These are phyloP conservation scores for Macroventuria anomochaeta DNA, from an alignment of 2,329 filamentous ascomycete species.

Conservation along the genomic window DNA sequence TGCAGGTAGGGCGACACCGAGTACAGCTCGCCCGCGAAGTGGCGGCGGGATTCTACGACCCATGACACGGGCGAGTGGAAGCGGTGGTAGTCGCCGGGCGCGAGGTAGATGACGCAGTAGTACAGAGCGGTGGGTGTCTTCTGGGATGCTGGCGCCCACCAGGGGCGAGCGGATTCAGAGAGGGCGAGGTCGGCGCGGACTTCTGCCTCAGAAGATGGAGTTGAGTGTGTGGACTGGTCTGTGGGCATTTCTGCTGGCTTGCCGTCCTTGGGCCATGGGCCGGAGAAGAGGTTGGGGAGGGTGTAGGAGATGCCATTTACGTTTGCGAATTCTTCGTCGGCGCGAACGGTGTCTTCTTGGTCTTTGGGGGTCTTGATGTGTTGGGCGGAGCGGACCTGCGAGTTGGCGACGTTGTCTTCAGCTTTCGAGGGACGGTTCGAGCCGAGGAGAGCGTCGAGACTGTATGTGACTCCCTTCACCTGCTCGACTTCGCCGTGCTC, in stretches of 20 bases:
- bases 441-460: conserved; percentile 88
- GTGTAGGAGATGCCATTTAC: conserved; percentile 97
- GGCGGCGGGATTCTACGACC: conserved; percentile 93
- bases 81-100: conserved; percentile 96
- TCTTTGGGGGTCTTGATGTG: conserved; percentile 43
- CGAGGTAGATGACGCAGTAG: conserved; percentile 94
- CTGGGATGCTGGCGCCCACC: conserved; percentile 54
- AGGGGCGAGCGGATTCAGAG: conserved; percentile 63
- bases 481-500: conserved; percentile 95
- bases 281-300: conserved; percentile 84
- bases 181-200: conserved; percentile 84
- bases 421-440: conserved; percentile 52
- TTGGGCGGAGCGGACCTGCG: conserved; percentile 27
- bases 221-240: conserved; percentile 75
- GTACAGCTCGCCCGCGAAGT: conserved; percentile 96
- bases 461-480: conserved; percentile 98
- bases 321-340: conserved; percentile 89
- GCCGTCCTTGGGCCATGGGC: conserved; percentile 56
- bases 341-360: conserved; percentile 70
- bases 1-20: conserved; percentile 95
- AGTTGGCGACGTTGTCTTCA: conserved; percentile 43
- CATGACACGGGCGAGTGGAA: conserved; percentile 96
- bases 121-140: conserved; percentile 72
- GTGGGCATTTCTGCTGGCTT: conserved; percentile 61
- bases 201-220: conserved; percentile 76